Evolutionary conservation across 1,284 basidiomycete species (phyloP), one percentile per base, ranked within the genome.

Genomic region (Ustilago esculenta): DNA sequence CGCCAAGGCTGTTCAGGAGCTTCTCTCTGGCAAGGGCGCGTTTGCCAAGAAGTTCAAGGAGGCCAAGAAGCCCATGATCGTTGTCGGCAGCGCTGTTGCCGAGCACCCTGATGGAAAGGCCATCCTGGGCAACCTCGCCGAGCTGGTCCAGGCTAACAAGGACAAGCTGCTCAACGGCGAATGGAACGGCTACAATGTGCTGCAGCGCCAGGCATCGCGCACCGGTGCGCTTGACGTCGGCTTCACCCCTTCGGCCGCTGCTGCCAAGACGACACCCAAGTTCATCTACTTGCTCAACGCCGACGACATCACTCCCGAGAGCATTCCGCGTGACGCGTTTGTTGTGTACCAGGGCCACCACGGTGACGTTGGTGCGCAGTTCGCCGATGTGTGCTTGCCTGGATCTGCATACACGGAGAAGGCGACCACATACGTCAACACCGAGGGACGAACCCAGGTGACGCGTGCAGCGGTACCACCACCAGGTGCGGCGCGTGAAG

Each of bases 311-410:
- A 88, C 94, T 79, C 90, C 93, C 39, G 87, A 89, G 58, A 88
- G 89, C n/a, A 96, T 99, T 68, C 94, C 96, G 27, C 86, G 88
- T 66, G 88, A 94, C 77, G 94, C 95, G 1, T 98, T 98, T 80
- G 95, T 98, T 40, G 95, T 98, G 14, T 99, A 98, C 85, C 96
- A 98, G 83, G 96, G 96, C 40, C 95, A 98, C 84, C 95, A 98
- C 82, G 96, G 96, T 82, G 96, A 99, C 82, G 86, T 93, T 37
- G 95, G 96, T 46, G 96, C 96, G 3, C 92, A 94, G 80, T 90
- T 94, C 47, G 96, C 96, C 17, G 95, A 98, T 82, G 94, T 98
- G 58, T 92, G 92, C 82, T 85, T 98, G 36, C 96, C 96, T 37
- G 93, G 88, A 23, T 87, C 91, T 21, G 95, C 95, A 2, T 98